phyloP scores from a whole-genome alignment of 2,329 filamentous ascomycete genomes.

The Rutstroemia sp. region DNA sequence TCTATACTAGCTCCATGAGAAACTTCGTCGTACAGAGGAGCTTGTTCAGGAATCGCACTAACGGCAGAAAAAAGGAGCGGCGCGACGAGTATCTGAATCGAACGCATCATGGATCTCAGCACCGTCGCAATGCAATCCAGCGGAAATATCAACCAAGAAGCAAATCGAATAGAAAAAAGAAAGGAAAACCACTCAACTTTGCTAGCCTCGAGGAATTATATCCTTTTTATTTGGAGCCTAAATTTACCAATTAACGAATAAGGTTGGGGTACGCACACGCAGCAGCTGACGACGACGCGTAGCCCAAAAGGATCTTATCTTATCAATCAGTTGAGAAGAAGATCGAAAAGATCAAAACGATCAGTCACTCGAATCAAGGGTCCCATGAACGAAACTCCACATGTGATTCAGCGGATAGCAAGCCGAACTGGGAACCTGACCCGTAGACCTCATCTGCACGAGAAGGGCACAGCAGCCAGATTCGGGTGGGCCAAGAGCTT shows the following conservation, averaged over 20 bases:
- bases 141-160: neutral
- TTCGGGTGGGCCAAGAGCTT: neutral
- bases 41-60: neutral
- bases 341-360: neutral
- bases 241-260: neutral
- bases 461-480: neutral
- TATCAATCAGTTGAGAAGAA: constrained; percentile 4
- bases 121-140: neutral
- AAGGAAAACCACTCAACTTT: no score
- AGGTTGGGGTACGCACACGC: neutral
- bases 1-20: neutral
- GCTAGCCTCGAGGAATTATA: neutral
- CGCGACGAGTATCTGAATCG: neutral
- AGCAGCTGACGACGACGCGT: constrained; percentile 3
- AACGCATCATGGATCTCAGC: neutral
- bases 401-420: neutral
- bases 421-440: neutral
- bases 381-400: no score
- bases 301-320: neutral
- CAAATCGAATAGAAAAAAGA: neutral
- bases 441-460: neutral
- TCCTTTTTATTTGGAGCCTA: neutral
- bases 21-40: neutral
- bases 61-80: neutral
- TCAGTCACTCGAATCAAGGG: no score